Evolutionary conservation across 306 rosid genomes (phyloP).

Genomic region (Begonia loranthoides): DNA sequence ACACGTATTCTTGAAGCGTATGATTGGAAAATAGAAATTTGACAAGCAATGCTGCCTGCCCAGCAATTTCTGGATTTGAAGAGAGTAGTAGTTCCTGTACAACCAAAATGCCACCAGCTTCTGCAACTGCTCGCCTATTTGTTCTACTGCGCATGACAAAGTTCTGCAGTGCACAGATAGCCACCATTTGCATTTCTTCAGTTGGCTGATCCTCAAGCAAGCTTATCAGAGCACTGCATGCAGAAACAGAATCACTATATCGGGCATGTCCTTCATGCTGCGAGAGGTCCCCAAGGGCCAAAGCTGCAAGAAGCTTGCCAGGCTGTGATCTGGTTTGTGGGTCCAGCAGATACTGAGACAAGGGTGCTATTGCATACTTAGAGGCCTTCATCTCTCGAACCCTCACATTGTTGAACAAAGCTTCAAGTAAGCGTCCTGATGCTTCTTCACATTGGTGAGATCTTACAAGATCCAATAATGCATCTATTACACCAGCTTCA

Average conservation of each 20-base stretch:
- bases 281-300: conserved; percentile 86
- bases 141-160: conserved; percentile 96
- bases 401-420: conserved; percentile 74
- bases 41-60: conserved; percentile 80
- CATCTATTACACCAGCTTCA: conserved; percentile 84
- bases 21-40: conserved; percentile 87
- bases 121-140: conserved; percentile 93
- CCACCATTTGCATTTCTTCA: conserved; percentile 93
- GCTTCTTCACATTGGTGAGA: conserved; percentile 95
- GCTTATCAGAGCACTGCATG: conserved; percentile 85
- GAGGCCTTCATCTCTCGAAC: conserved; percentile 88
- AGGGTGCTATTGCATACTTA: conserved; percentile 83
- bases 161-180: conserved; percentile 91
- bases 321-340: conserved; percentile 77
- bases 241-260: conserved; percentile 78
- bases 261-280: conserved; percentile 83
- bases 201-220: conserved; percentile 92
- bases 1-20: conserved; percentile 88
- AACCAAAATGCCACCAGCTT: conserved; percentile 95
- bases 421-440: conserved; percentile 77
- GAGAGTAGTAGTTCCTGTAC: conserved; percentile 85
- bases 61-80: conserved; percentile 60
- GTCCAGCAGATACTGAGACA: conserved; percentile 82
- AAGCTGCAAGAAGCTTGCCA: conserved; percentile 87
- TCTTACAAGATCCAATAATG: conserved; percentile 70